Conservation (phyloP, 2,329 filamentous ascomycete genomes). For the Phialophora verrucosa region DNA sequence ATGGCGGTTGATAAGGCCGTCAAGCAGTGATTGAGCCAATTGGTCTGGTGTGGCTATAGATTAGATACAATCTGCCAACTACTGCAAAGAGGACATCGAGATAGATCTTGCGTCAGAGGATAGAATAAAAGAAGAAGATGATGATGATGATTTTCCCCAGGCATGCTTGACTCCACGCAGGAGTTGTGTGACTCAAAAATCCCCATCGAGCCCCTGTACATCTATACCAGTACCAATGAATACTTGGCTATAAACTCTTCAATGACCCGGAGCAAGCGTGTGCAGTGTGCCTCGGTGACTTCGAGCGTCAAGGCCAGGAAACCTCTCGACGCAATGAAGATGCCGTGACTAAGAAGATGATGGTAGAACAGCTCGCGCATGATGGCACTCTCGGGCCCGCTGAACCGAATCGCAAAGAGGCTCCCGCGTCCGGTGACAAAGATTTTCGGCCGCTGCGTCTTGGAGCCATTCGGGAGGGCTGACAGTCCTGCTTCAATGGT, state of each 20-base stretch:
- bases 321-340: conserved; percentile 42
- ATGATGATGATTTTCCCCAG: too few species aligned
- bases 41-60: neutral
- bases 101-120: conserved; percentile 1
- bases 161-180: too few species aligned
- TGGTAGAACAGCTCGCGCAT: conserved; percentile 42
- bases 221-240: neutral
- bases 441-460: conserved; percentile 29
- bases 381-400: conserved; percentile 25
- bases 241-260: conserved; percentile 15
- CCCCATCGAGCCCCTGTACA: neutral
- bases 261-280: conserved; percentile 7
- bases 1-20: conserved; percentile 19
- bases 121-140: neutral
- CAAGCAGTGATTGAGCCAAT: neutral
- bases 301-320: conserved; percentile 43
- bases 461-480: neutral
- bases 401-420: conserved; percentile 40
- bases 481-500: conserved; percentile 14
- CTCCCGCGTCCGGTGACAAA: conserved; percentile 40
- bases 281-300: conserved; percentile 33
- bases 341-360: conserved; percentile 39
- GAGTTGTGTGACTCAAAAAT: neutral
- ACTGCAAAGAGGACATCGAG: neutral
- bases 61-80: conserved; percentile 1